Percentiles rank a stretch among this genome's conserved stretches.
These are phyloP conservation scores for Xerocomus potaroensis DNA, from an alignment of 768 basidiomycete genomes.

Conservation along the genomic window DNA sequence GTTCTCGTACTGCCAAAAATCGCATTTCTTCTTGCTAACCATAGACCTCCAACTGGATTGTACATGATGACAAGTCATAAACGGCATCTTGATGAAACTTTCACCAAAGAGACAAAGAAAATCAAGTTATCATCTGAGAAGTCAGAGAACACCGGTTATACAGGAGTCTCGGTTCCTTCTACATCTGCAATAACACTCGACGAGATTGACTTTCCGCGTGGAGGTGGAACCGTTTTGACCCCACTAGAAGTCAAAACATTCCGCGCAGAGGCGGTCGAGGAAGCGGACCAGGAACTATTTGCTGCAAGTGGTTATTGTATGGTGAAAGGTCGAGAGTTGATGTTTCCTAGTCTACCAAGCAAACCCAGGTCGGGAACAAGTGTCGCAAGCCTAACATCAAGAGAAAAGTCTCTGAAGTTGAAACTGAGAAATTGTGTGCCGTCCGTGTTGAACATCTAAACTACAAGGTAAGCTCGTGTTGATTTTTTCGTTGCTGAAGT, in stretches of 20 bases:
- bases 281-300: conserved; percentile 80
- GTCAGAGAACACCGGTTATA: conserved; percentile 19
- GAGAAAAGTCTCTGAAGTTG: conserved; percentile 25
- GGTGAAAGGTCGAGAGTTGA: neutral
- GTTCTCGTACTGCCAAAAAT: conserved; percentile 4
- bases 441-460: conserved; percentile 88
- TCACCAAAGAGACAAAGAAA: conserved; percentile 58
- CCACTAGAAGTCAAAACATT: conserved; percentile 85
- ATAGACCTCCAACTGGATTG: too few species aligned
- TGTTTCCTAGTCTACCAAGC: conserved; percentile 38
- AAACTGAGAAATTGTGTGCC: conserved; percentile 38
- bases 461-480: conserved; percentile 63
- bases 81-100: conserved; percentile 56
- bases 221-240: conserved; percentile 86
- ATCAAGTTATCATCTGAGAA: conserved; percentile 40
- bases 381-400: conserved; percentile 46
- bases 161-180: conserved; percentile 29
- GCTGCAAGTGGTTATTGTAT: conserved; percentile 39
- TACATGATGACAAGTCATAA: conserved; percentile 55
- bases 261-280: conserved; percentile 77
- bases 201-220: conserved; percentile 92
- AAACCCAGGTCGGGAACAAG: conserved; percentile 37
- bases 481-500: neutral
- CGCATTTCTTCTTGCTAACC: too few species aligned
- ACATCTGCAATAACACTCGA: conserved; percentile 46